phyloP scores from a whole-genome alignment of 2,329 filamentous ascomycete species.

The Cordyceps fumosorosea region DNA sequence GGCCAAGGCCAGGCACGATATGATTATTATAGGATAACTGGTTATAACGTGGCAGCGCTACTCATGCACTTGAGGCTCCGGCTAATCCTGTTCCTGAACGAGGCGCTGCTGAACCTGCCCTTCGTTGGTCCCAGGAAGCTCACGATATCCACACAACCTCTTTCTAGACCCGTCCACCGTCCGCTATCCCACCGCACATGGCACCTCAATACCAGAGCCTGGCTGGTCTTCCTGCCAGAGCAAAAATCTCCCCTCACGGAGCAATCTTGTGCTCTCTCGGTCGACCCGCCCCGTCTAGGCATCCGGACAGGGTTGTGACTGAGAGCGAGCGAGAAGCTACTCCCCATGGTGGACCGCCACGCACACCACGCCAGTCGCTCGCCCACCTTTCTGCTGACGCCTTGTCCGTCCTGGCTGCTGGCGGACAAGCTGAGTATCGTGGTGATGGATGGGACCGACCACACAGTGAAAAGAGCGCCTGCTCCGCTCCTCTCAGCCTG shows the following conservation, averaged over 20 bases:
- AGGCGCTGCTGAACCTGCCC: not conserved
- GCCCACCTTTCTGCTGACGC: conserved; percentile 5
- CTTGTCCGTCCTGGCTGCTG: not conserved
- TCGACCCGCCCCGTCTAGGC: conserved; percentile 8
- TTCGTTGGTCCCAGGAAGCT: not conserved
- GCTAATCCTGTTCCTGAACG: conserved; percentile 13
- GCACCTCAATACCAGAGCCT: not conserved
- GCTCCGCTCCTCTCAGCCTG: conserved; percentile 6
- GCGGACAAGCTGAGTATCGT: not conserved
- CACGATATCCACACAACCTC: conserved; percentile 8
- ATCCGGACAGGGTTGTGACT: not conserved
- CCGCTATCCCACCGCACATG: not conserved
- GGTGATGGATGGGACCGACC: not conserved
- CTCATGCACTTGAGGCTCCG: conserved; percentile 3
- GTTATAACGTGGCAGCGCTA: not conserved
- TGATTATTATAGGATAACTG: not conserved
- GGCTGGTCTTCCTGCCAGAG: not conserved
- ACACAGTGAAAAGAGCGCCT: conserved; percentile 1
- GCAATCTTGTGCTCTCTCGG: conserved; percentile 1
- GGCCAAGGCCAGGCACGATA: not conserved
- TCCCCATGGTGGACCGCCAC: not conserved
- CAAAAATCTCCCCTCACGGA: not conserved
- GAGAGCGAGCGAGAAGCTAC: not conserved
- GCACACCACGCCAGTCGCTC: not conserved
- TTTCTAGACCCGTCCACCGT: conserved; percentile 3